These are phyloP conservation scores for Ganoderma lucidum DNA, from an alignment of 1,284 basidiomycete species.

Conservation along the genomic window DNA sequence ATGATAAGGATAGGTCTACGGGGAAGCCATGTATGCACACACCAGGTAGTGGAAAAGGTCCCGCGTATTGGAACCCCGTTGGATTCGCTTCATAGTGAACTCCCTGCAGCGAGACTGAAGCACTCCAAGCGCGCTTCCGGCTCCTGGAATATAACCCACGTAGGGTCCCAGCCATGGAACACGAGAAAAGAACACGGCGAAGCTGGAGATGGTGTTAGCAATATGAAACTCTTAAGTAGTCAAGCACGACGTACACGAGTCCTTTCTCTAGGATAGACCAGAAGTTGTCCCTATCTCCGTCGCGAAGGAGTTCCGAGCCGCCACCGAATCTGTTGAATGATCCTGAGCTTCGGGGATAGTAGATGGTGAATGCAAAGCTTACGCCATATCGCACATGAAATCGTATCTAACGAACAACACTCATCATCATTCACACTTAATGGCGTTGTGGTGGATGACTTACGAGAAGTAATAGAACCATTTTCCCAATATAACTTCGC, in stretches of 20 bases:
- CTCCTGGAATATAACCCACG: slow-evolving; percentile 24
- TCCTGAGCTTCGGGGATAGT: not conserved
- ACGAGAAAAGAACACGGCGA: not conserved
- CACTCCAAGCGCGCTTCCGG: slow-evolving; percentile 12
- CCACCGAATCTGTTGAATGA: slow-evolving; percentile 33
- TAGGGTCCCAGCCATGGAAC: slow-evolving; percentile 20
- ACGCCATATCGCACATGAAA: slow-evolving; percentile 41
- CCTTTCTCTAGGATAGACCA: slow-evolving; percentile 23
- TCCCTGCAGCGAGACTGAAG: slow-evolving; percentile 12
- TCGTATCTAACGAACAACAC: slow-evolving; percentile 20
- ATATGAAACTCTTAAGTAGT: not conserved
- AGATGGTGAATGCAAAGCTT: not conserved
- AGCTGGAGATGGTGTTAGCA: not conserved
- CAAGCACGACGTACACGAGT: not conserved
- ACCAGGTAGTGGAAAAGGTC: slow-evolving; percentile 37
- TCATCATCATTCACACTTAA: too few relatives aligned
- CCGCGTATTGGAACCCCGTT: slow-evolving; percentile 14
- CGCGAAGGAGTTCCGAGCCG: slow-evolving; percentile 30
- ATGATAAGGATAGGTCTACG: not conserved
- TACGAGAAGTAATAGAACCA: slow-evolving; percentile 36
- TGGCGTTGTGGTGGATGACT: slow-evolving; percentile 6
- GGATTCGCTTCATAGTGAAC: slow-evolving; percentile 9
- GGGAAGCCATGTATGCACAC: not conserved
- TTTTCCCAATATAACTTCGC: slow-evolving; percentile 27
- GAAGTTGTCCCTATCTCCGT: slow-evolving; percentile 26